phyloP scores from a whole-genome alignment of 805 yeast genomes.

The Wickerhamiella shivajii region DNA sequence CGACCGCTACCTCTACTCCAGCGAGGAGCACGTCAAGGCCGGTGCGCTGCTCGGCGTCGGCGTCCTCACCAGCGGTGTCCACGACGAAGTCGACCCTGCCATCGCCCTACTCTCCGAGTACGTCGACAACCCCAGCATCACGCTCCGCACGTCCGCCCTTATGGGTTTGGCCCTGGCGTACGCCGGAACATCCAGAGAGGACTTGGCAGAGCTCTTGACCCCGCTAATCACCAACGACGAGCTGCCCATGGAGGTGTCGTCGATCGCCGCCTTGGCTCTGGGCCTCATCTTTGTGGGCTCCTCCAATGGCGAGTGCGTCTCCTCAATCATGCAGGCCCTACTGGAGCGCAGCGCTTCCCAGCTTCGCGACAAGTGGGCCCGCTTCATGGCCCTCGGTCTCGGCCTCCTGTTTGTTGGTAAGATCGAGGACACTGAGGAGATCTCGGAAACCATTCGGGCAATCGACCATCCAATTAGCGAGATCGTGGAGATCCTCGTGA shows the following conservation, averaged over 20 bases:
- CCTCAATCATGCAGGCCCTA: constrained; percentile 79
- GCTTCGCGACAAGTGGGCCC: constrained; percentile 71
- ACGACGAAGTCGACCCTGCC: constrained; percentile 91
- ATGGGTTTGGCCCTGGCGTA: constrained; percentile 88
- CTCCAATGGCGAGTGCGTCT: constrained; percentile 84
- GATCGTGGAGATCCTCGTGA: constrained; percentile 77
- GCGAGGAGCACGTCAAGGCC: constrained; percentile 78
- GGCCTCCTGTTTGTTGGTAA: constrained; percentile 88
- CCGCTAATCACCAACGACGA: constrained; percentile 74
- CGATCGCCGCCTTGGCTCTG: constrained; percentile 78
- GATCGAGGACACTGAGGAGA: constrained; percentile 81
- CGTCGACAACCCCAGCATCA: constrained; percentile 45
- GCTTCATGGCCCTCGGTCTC: constrained; percentile 81
- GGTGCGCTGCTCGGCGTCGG: constrained; percentile 97
- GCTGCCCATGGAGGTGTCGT: constrained; percentile 60
- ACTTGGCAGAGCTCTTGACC: constrained; percentile 56
- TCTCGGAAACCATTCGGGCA: constrained; percentile 83
- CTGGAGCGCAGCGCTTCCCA: constrained; percentile 72
- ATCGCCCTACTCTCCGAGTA: constrained; percentile 70
- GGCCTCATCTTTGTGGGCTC: constrained; percentile 95
- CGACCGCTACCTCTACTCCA: constrained; percentile 76
- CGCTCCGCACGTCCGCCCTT: constrained; percentile 66
- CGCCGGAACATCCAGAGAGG: constrained; percentile 86
- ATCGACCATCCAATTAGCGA: constrained; percentile 89
- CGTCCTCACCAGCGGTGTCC: constrained; percentile 79